Evolutionary conservation across 768 basidiomycete species (phyloP).

Genomic region (Boletus barrowsii): DNA sequence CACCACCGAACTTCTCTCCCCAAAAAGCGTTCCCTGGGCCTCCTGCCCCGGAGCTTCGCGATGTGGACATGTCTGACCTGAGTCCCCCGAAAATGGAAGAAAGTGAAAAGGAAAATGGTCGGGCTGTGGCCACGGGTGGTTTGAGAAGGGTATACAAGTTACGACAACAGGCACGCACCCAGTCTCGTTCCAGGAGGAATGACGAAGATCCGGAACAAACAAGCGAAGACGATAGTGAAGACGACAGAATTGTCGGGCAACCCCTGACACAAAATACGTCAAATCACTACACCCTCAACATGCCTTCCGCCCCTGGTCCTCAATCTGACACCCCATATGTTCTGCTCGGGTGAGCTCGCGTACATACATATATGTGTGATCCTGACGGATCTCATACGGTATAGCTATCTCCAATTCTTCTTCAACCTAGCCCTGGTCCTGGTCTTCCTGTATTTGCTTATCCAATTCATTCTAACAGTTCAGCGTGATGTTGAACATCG

Average conservation of each 20-base stretch:
- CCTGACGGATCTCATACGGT: slow-evolving; percentile 15
- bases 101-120: slow-evolving; percentile 36
- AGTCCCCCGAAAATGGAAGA: slow-evolving; percentile 57
- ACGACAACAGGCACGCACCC: slow-evolving; percentile 47
- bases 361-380: background rate
- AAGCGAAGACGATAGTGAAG: slow-evolving; percentile 48
- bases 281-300: slow-evolving; percentile 81
- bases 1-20: slow-evolving; percentile 58
- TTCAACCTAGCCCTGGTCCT: slow-evolving; percentile 86
- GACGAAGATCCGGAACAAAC: slow-evolving; percentile 35
- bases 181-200: slow-evolving; percentile 21
- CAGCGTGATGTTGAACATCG: slow-evolving; percentile 87
- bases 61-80: slow-evolving; percentile 73
- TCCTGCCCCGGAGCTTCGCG: slow-evolving; percentile 47
- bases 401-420: slow-evolving; percentile 88
- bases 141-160: slow-evolving; percentile 63
- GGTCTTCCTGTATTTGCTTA: slow-evolving; percentile 78
- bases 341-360: slow-evolving; percentile 68
- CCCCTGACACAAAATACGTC: slow-evolving; percentile 56
- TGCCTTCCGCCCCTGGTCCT: slow-evolving; percentile 57
- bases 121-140: slow-evolving; percentile 61
- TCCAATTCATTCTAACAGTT: slow-evolving; percentile 87
- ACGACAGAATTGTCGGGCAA: slow-evolving; percentile 34
- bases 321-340: slow-evolving; percentile 75
- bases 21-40: slow-evolving; percentile 56